Percentiles rank a stretch among this genome's conserved stretches.
These are phyloP conservation scores for Sporothrix protearum DNA, from an alignment of 2,329 filamentous ascomycete species.

Conservation along the genomic window DNA sequence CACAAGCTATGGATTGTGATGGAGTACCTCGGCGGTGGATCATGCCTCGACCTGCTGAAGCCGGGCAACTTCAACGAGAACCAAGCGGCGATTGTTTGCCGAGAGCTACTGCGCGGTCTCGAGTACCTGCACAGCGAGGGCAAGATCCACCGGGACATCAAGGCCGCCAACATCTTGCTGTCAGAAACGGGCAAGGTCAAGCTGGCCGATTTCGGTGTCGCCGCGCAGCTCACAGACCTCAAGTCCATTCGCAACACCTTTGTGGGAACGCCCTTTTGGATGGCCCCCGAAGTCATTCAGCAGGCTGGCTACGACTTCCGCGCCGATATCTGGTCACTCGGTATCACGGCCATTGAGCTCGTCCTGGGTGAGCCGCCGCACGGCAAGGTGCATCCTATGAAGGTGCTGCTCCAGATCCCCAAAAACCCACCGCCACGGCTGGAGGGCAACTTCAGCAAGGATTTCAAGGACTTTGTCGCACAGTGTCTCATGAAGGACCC, in stretches of 20 bases:
- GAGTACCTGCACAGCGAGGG: slow-evolving; percentile 92
- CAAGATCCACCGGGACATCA: slow-evolving; percentile 96
- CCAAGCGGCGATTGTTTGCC: slow-evolving; percentile 91
- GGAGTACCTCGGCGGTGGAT: slow-evolving; percentile 94
- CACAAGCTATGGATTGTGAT: slow-evolving; percentile 99
- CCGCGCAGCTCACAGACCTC: slow-evolving; percentile 93
- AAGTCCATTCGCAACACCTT: slow-evolving; percentile 97
- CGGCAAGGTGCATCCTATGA: slow-evolving; percentile 85
- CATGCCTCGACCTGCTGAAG: slow-evolving; percentile 90
- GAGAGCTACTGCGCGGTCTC: slow-evolving; percentile 82
- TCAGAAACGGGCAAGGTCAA: slow-evolving; percentile 88
- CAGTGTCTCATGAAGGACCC: slow-evolving; percentile 91
- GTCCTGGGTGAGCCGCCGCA: slow-evolving; percentile 85
- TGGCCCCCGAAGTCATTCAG: slow-evolving; percentile 92
- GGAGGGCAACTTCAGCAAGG: slow-evolving; percentile 79
- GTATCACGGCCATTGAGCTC: slow-evolving; percentile 88
- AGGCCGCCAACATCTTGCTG: slow-evolving; percentile 93
- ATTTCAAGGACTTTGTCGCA: slow-evolving; percentile 91
- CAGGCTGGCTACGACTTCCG: slow-evolving; percentile 81
- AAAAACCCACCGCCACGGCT: slow-evolving; percentile 81
- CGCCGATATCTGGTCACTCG: slow-evolving; percentile 89
- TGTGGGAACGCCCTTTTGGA: slow-evolving; percentile 95
- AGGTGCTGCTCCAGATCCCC: slow-evolving; percentile 85
- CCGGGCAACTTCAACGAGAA: slow-evolving; percentile 82
- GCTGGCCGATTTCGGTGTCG: slow-evolving; percentile 94